Percentiles rank a stretch among this genome's conserved stretches.
phyloP scores from a whole-genome alignment of 2,329 filamentous ascomycete species.

The Neurospora crassa region DNA sequence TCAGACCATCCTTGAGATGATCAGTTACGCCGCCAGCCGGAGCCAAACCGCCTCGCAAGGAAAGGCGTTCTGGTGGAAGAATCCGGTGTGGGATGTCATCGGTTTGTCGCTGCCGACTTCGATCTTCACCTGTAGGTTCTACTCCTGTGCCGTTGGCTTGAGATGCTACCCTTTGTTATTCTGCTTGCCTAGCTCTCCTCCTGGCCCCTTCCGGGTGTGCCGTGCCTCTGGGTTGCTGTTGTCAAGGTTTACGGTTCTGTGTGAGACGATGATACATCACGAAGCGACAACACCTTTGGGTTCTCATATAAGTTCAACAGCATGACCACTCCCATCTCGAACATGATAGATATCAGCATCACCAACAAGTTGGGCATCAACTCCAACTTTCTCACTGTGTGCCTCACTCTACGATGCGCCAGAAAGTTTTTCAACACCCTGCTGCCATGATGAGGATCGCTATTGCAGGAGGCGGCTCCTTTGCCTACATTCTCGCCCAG shows the following conservation, averaged over 20 bases:
- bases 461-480: constrained; percentile 35
- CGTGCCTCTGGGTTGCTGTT: not conserved
- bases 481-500: constrained; percentile 36
- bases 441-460: constrained; percentile 37
- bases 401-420: not conserved
- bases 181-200: not conserved
- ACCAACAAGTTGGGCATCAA: not conserved
- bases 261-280: not conserved
- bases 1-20: not conserved
- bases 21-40: not conserved
- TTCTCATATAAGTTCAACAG: not conserved
- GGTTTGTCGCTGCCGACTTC: not conserved
- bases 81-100: not conserved
- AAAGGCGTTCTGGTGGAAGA: not conserved
- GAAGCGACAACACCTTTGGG: not conserved
- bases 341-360: not conserved
- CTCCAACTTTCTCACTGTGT: not conserved
- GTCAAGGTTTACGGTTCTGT: not conserved
- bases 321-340: not conserved
- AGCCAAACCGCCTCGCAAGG: not conserved
- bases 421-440: constrained; percentile 2
- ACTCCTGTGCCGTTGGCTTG: not conserved
- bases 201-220: not conserved
- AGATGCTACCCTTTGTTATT: not conserved
- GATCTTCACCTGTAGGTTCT: not conserved